These are phyloP conservation scores for Aspergillus leporis DNA, from an alignment of 495 filamentous ascomycete species.

Conservation along the genomic window DNA sequence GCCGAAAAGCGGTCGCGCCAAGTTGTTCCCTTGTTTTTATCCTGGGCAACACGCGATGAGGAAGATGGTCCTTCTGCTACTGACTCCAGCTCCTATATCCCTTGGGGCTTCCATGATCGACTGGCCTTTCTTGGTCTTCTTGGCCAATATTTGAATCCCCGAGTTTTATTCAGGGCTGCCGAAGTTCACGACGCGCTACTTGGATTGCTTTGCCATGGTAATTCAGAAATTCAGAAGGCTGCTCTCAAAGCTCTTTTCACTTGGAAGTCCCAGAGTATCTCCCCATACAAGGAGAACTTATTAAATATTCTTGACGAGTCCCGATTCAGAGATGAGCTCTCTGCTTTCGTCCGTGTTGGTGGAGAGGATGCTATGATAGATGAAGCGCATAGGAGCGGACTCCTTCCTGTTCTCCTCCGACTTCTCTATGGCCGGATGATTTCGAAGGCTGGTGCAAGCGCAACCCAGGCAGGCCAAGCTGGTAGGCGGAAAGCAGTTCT, in stretches of 20 bases:
- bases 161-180: conserved; percentile 71
- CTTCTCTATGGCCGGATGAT: conserved; percentile 88
- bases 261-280: conserved; percentile 78
- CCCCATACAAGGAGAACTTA: conserved; percentile 81
- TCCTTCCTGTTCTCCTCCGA: conserved; percentile 84
- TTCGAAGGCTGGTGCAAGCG: conserved; percentile 67
- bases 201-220: conserved; percentile 76
- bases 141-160: conserved; percentile 80
- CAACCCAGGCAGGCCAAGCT: conserved; percentile 54
- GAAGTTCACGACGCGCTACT: conserved; percentile 76
- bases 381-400: conserved; percentile 63
- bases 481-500: conserved; percentile 69
- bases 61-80: conserved; percentile 42
- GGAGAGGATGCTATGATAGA: conserved; percentile 73
- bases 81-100: conserved; percentile 26
- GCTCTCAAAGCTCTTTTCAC: conserved; percentile 82
- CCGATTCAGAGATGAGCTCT: conserved; percentile 86
- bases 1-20: conserved; percentile 84
- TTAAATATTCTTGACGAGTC: conserved; percentile 88
- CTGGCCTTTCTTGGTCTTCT: conserved; percentile 82
- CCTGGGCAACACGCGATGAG: conserved; percentile 62
- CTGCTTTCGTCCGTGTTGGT: conserved; percentile 73
- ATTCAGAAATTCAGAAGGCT: conserved; percentile 82
- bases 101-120: conserved; percentile 69
- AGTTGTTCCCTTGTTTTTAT: conserved; percentile 81